Evolutionary conservation across 1,139 yeast genomes (phyloP), one percentile per base, ranked within the genome.

Genomic region (Diutina scorzettiae): DNA sequence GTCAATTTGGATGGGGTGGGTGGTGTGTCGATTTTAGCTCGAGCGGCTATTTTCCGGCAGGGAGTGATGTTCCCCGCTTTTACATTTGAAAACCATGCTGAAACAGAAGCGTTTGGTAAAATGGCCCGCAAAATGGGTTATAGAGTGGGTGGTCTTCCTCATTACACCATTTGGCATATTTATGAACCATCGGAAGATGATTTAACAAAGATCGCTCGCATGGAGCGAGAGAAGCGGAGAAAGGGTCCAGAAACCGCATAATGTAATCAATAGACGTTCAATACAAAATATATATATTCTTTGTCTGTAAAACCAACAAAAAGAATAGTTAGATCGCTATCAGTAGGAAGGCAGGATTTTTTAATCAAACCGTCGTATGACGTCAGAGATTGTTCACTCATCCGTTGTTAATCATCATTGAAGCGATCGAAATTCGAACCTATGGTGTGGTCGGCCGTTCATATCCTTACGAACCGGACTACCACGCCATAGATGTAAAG

Each of bases 161-260:
- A 86, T 62, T 86, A 86, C 57, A 84, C 89, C 1, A 71, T 86
- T 37, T 85, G 95, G 95, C 89, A 81, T 58, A 80, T 81, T 44
- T 81, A 81, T 60, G 95, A 84, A 54, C 89, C 94, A 33, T 83
- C 95, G 62, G 95, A 83, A 57, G 96, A 89, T 55, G 96, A 89
- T 60, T 66, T 86, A 48, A 71, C 73, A 54, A 77, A 79, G 53
- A 83, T 85, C 43, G 81, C 85, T 2, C 69, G 72, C 56, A 70
- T 73, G 65, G 94, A 34, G 21, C 41, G 41, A 14, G 25, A 25
- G 31, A 37, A 37, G 31, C 39, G 39, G 11, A 34, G 39, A 34
- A 34, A 34, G 9, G 20, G 29, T n/a, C 19, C 27, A 19, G 18
- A 16, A 4, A 14, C 20, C 17, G 30, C 30, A 27, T 27, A 27